Base-by-base conservation (phyloP, 441 rosid genomes). In the Adansonia madagascariensis region DNA sequence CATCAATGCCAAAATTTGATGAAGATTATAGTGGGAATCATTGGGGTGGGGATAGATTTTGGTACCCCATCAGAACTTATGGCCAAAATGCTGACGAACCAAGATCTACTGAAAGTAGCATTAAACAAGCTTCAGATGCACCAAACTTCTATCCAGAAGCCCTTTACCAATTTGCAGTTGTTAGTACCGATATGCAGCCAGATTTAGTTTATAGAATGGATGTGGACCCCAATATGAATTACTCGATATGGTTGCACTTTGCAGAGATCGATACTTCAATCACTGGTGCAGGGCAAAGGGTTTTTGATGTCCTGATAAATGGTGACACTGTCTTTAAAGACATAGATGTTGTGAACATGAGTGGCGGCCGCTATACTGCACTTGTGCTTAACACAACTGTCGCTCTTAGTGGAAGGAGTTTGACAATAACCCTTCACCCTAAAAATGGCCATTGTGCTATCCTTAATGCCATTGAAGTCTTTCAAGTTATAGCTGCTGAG, bases 1-100 rank as follows among this genome's bases (percentile, higher is more conserved):
- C 86, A 43, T 89, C 92, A 71, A 83, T 80, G 85, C 79, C 91
- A 1, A 92, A 76, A 82, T 96, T 96, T 74, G 98, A 82, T 85
- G 89, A 80, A 79, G 98, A 92, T 76, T 94, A 90, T 60, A 81
- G 88, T 53, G 99, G 89, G 43, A 90, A 92, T 78, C 90, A 49
- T 62, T 96, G 99, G 99, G 98, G 99, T 63, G 98, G 99, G 80
- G 99, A 96, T 84, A 94, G 99, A 84, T 96, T 90, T 84, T 96
- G 99, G 99, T 73, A 73, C 63, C 85, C 91, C 0, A 71, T 89
- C 69, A 79, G 76, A 72, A 85, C 94, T 62, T 94, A 91, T 80
- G 90, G 89, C 56, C 84, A 75, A 49, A 76, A 73, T 75, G 84
- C 92, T 59, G 99, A 91, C 88, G 78, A 82, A 74, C 80, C 86